A percentile compares a stretch with the other conserved stretches of the same genome.
Evolutionary conservation across 805 yeast species (phyloP).

Genomic region (Zygotorulaspora chibaensis): DNA sequence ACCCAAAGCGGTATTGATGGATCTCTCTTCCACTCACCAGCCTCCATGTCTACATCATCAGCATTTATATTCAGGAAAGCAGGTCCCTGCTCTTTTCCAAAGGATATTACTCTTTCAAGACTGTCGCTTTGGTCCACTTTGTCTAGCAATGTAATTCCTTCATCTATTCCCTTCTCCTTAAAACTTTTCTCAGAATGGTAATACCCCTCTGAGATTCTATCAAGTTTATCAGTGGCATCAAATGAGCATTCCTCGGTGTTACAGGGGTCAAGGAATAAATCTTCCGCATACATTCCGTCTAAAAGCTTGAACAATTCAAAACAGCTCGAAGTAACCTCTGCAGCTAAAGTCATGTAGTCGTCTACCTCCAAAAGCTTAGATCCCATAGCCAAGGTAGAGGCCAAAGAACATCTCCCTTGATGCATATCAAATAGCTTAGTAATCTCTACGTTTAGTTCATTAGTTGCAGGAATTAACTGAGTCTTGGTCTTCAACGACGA

Average conservation of each 20-base stretch:
- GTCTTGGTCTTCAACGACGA: slow-evolving; percentile 20
- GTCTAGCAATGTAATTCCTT: slow-evolving; percentile 3
- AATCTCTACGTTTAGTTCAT: slow-evolving; percentile 24
- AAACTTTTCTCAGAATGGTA: slow-evolving; percentile 4
- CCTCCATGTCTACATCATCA: slow-evolving; percentile 11
- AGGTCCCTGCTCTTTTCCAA: slow-evolving; percentile 8
- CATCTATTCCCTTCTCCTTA: slow-evolving; percentile 4
- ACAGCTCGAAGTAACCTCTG: slow-evolving; percentile 47
- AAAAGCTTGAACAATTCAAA: slow-evolving; percentile 39
- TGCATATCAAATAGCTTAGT: slow-evolving; percentile 39
- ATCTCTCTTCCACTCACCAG: slow-evolving; percentile 21
- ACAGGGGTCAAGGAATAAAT: slow-evolving; percentile 19
- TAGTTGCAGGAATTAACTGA: slow-evolving; percentile 20
- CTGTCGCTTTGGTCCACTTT: slow-evolving; percentile 4
- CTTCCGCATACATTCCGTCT: slow-evolving; percentile 37
- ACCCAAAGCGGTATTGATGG: slow-evolving; percentile 35
- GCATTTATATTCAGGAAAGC: slow-evolving; percentile 2
- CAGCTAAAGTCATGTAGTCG: slow-evolving; percentile 32
- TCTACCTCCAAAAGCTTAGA: slow-evolving; percentile 35
- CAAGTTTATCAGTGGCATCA: slow-evolving; percentile 17
- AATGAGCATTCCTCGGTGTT: slow-evolving; percentile 15
- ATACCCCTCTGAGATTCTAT: slow-evolving; percentile 24
- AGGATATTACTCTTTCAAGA: slow-evolving; percentile 6
- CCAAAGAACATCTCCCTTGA: slow-evolving; percentile 49
- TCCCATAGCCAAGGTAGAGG: slow-evolving; percentile 51